Conservation (phyloP, 2,329 filamentous ascomycete genomes). For the Lasiodiplodia citricola region DNA sequence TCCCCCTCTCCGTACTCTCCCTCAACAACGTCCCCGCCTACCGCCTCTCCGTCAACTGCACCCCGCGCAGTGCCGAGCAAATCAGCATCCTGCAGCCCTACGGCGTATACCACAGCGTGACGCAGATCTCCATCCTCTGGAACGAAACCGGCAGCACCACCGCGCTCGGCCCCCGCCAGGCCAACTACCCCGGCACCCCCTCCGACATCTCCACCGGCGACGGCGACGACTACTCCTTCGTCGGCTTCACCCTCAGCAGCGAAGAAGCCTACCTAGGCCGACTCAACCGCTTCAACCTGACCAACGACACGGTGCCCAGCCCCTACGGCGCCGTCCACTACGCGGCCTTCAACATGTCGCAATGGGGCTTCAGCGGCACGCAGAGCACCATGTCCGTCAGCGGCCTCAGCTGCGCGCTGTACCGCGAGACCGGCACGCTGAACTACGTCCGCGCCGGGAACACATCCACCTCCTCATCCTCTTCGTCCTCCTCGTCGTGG, state of each 20-base stretch:
- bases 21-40: constrained; percentile 20
- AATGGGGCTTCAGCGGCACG: neutral
- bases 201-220: neutral
- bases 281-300: neutral
- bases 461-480: neutral
- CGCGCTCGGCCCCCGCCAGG: neutral
- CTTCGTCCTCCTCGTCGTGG: neutral
- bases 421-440: neutral
- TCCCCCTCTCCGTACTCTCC: constrained; percentile 9
- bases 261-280: neutral
- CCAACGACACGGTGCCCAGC: neutral
- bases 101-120: neutral
- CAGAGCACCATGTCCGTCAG: neutral
- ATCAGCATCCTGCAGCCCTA: neutral
- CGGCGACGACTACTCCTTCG: neutral
- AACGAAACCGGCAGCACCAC: neutral
- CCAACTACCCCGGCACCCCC: neutral
- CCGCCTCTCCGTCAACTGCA: constrained; percentile 21
- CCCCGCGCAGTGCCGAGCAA: neutral
- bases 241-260: neutral
- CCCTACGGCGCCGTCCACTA: neutral
- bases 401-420: constrained; percentile 2
- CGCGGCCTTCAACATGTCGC: neutral
- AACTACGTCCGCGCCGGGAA: neutral
- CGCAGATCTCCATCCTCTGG: neutral